phyloP scores from a whole-genome alignment of 768 basidiomycete genomes.

The Hygrocybe punicea region DNA sequence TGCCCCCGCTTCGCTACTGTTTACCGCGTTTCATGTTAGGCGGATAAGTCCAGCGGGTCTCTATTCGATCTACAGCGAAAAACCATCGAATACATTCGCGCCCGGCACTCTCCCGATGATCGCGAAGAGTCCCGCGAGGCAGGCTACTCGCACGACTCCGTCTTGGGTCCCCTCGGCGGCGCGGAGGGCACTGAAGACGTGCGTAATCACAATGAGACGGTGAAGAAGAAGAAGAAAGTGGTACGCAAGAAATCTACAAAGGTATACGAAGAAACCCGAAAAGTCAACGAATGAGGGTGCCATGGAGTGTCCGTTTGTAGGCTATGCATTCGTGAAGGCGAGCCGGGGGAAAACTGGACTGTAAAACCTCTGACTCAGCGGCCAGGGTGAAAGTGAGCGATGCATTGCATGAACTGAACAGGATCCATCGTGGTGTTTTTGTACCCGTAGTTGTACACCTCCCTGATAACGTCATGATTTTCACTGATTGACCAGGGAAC shows the following conservation, averaged over 20 bases:
- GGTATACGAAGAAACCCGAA: background rate
- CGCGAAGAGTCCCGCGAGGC: conserved; percentile 34
- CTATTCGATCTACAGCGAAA: conserved; percentile 37
- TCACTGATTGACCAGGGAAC: too few species aligned
- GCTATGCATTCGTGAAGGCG: too few species aligned
- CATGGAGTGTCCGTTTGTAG: background rate
- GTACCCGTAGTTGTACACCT: too few species aligned
- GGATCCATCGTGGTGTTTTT: too few species aligned
- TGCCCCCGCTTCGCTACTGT: background rate
- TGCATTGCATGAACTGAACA: too few species aligned
- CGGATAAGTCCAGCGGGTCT: conserved; percentile 17
- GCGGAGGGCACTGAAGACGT: conserved; percentile 33
- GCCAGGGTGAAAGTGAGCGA: too few species aligned
- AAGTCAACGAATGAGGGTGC: background rate
- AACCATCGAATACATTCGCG: conserved; percentile 43
- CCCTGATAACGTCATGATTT: too few species aligned
- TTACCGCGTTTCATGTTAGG: background rate
- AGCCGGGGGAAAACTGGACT: too few species aligned
- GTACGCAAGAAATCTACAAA: background rate
- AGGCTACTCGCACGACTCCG: conserved; percentile 41
- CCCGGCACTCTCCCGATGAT: conserved; percentile 39
- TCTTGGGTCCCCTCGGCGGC: conserved; percentile 43
- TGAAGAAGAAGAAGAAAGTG: background rate
- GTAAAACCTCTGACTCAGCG: too few species aligned
- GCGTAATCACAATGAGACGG: conserved; percentile 12